Conservation (phyloP, 805 yeast species). For the Pichia nakasei region DNA sequence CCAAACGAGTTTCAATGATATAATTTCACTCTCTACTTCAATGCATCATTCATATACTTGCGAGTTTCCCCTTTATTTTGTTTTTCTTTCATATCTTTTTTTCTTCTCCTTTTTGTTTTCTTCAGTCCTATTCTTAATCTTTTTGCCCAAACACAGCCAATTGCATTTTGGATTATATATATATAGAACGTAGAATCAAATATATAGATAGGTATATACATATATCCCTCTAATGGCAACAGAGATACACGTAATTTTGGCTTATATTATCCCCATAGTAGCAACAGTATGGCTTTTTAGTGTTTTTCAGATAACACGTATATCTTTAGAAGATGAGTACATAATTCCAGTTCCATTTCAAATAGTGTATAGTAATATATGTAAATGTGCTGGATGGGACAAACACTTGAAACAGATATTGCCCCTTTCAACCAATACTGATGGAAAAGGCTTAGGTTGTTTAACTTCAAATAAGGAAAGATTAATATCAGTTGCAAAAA, state of each 20-base stretch:
- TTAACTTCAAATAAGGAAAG: neutral
- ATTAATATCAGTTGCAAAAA: neutral
- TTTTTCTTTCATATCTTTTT: no score
- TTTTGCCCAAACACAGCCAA: no score
- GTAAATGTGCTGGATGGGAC: neutral
- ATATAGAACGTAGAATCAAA: no score
- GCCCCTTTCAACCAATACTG: neutral
- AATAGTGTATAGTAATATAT: neutral
- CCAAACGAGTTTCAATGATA: no score
- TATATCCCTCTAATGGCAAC: neutral
- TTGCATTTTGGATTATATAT: no score
- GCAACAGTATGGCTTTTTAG: neutral
- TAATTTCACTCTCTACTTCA: no score
- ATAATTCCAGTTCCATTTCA: constrained; percentile 2
- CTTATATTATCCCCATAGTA: neutral
- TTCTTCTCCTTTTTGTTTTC: no score
- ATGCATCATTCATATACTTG: no score
- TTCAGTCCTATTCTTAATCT: no score
- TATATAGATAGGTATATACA: no score
- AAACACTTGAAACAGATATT: neutral
- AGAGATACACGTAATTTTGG: neutral
- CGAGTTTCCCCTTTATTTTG: no score
- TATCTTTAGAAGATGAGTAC: neutral
- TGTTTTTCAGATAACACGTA: neutral
- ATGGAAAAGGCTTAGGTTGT: neutral